Conservation (phyloP, 2,329 filamentous ascomycete species). For the Aspergillus eucalypticola region DNA sequence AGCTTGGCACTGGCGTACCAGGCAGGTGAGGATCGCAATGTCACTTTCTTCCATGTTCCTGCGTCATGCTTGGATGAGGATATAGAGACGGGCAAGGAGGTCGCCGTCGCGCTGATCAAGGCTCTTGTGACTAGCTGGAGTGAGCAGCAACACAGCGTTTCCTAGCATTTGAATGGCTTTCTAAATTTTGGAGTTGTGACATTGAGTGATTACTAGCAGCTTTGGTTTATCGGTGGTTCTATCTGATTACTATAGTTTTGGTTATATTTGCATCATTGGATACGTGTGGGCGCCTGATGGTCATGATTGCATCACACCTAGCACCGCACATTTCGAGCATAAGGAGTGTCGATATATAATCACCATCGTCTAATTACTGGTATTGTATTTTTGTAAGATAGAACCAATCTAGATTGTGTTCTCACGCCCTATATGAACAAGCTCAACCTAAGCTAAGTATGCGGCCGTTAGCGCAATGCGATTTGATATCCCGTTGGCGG, state of each 20-base stretch:
- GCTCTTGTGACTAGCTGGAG: constrained; percentile 45
- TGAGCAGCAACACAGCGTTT: constrained; percentile 13
- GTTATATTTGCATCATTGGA: background rate
- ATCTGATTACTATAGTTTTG: background rate
- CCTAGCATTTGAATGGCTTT: background rate
- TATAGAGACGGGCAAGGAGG: constrained; percentile 40
- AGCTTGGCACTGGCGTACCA: constrained; percentile 55
- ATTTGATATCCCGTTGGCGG: too few relatives aligned
- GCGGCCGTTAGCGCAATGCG: too few relatives aligned
- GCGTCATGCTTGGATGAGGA: constrained; percentile 54
- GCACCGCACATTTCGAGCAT: too few relatives aligned
- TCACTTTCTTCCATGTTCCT: constrained; percentile 74
- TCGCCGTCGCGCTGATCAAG: constrained; percentile 47
- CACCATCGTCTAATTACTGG: too few relatives aligned
- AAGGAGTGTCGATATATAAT: too few relatives aligned
- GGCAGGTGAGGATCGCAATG: constrained; percentile 41
- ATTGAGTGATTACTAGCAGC: background rate
- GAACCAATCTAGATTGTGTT: too few relatives aligned
- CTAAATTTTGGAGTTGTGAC: background rate
- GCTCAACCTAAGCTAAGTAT: too few relatives aligned
- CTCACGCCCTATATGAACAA: too few relatives aligned
- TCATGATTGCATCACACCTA: too few relatives aligned
- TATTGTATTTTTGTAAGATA: too few relatives aligned
- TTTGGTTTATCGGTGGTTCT: background rate
- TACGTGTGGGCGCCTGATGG: too few relatives aligned